Evolutionary conservation across 2,329 filamentous ascomycete species (phyloP), one percentile per base, ranked within the genome.

Genomic region (Alternaria alternata): DNA sequence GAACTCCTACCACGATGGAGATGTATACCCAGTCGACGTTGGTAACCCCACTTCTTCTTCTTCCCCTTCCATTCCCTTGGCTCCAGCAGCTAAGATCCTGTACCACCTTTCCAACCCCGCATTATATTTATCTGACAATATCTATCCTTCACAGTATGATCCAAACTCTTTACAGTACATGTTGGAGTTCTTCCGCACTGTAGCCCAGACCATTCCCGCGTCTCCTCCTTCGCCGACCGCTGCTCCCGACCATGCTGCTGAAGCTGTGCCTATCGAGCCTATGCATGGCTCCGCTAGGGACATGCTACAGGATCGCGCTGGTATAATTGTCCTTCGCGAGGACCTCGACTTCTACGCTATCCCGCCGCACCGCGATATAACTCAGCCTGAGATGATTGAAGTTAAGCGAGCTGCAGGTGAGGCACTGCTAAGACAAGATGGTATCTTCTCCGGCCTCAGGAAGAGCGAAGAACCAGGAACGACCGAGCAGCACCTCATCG

Each of bases 331-430:
- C 36, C 83, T 99, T 63, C 87, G 95, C 48, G 95, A 99, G 79
- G 95, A 99, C 73, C 86, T 99, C 44, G 95, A 99, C 79, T 99
- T 99, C 77, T 99, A 99, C 77, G 93, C 89, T 46, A 98, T 99
- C 64, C 95, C 95, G 34, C 95, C 95, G 34, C 86, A 87, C 62
- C 82, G 90, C 38, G 91, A 96, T 64, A 96, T 99, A 68, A 88
- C 89, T 65, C 92, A 94, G 70, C 81, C 87, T 22, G 93, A 97
- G 73, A 98, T 99, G 94, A 92, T 97, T 59, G 91, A 96, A 71
- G 91, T 99, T 64, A 99, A 99, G 84, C 88, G 95, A 63, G 94
- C 94, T 36, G 94, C 94, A 11, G 94, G 93, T 22, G 89, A 88
- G 69, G 92, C 93, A n/a, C 81, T 99, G 66, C 85, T 97, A 69